Evolutionary conservation across 805 yeast genomes (phyloP), one percentile per base, ranked within the genome.

Genomic region (Sugiyamaella boreocaroliniensis): DNA sequence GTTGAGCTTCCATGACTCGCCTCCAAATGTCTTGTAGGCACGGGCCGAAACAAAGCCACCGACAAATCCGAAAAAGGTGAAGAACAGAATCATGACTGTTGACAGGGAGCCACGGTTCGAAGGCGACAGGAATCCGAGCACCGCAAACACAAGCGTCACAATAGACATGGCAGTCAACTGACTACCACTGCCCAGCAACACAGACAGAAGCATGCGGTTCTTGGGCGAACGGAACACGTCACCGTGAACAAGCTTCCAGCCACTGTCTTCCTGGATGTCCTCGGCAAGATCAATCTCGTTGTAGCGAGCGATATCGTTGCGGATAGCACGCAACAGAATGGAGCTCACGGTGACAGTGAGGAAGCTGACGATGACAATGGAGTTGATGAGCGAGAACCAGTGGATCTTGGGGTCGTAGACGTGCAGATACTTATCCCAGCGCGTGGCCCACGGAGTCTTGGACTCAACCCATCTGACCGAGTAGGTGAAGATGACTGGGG

Each of bases 341-440:
- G 89, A 92, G 11, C 83, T 82, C 69, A 89, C 87, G 56, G 89
- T 80, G 40, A 83, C 72, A 2, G 93, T 85, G 57, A 93, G 75
- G 58, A 86, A 79, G 9, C 87, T 56, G 7, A 89, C 97, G 62
- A 92, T 80, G 51, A 90, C 68, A 3, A 95, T 82, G 57, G 95
- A 89, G 71, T 89, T 89, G 59, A 89, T 72, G 61, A 93, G 79
- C 1, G 97, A 89, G 63, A 89, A 87, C 97, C 98, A 92, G 72
- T 93, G 97, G 61, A 93, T 86, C 65, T 85, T 85, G 53, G 97
- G 95, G 65, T 88, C 96, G 67, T 83, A 86, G 20, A 86, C 93
- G 62, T 88, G 95, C 63, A 93, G 75, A 67, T 93, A 93, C 69
- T 89, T 88, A 69, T 93, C 99, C 99, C 99, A 93, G 72, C 99